Conservation (phyloP, 495 filamentous ascomycete species). For the Daldinia decipiens region DNA sequence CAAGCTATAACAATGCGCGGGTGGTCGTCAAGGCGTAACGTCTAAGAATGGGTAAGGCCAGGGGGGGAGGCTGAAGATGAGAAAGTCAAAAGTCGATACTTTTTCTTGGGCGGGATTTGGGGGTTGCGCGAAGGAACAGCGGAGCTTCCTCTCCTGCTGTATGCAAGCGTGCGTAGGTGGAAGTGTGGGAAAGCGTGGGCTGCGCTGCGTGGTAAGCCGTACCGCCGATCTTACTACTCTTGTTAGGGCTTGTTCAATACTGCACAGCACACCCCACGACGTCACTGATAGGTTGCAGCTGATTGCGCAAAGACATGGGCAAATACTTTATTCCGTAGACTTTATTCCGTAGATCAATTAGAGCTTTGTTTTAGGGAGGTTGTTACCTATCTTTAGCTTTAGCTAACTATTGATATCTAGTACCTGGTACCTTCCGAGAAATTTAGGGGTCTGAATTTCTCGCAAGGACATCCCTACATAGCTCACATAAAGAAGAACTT, state of each 20-base stretch:
- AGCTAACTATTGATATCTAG: not conserved
- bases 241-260: constrained; percentile 14
- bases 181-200: not conserved
- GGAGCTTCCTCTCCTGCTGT: constrained; percentile 16
- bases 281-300: constrained; percentile 28
- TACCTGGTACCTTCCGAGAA: constrained; percentile 1
- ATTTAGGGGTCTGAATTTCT: not conserved
- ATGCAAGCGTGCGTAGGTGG: not conserved
- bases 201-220: constrained; percentile 20
- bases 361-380: constrained; percentile 15
- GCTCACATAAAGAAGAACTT: not conserved
- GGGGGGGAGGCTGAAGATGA: constrained; percentile 7
- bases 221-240: constrained; percentile 22
- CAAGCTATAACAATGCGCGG: constrained; percentile 17
- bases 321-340: no score
- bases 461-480: not conserved
- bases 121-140: constrained; percentile 8
- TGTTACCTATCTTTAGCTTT: constrained; percentile 33
- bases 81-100: constrained; percentile 8
- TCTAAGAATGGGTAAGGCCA: not conserved
- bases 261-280: constrained; percentile 25
- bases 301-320: constrained; percentile 24
- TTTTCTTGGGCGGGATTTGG: constrained; percentile 11
- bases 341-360: constrained; percentile 38
- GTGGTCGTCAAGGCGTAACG: not conserved